Evolutionary conservation across 495 filamentous ascomycete species (phyloP).

Genomic region (Terfezia claveryi): DNA sequence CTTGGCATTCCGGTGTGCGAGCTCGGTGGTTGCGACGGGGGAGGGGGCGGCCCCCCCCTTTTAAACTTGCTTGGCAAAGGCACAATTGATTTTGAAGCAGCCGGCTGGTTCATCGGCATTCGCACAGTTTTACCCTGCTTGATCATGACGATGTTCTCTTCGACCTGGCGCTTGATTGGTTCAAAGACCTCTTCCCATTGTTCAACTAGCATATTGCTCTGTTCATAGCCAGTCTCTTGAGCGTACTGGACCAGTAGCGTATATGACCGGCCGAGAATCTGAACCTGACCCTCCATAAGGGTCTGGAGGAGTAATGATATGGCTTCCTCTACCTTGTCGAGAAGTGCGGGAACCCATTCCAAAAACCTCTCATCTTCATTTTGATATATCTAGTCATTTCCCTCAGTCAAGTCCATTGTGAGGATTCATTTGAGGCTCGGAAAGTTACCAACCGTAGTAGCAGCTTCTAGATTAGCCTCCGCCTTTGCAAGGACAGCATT

Average conservation of each 20-base stretch:
- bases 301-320: constrained; percentile 53
- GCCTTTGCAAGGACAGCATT: constrained; percentile 52
- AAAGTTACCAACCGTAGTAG: constrained; percentile 35
- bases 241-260: constrained; percentile 64
- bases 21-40: constrained; percentile 1
- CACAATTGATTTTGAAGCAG: not conserved
- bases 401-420: no score
- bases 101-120: constrained; percentile 29
- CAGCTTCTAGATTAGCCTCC: constrained; percentile 48
- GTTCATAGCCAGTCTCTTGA: constrained; percentile 43
- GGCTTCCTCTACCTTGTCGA: constrained; percentile 52
- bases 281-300: constrained; percentile 65
- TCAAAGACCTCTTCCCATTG: constrained; percentile 46
- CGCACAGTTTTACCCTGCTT: constrained; percentile 55
- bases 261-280: constrained; percentile 64
- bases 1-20: no score
- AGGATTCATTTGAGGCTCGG: not conserved
- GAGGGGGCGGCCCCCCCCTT: constrained; percentile 1
- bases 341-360: constrained; percentile 50
- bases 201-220: constrained; percentile 47
- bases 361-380: constrained; percentile 64
- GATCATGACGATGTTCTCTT: constrained; percentile 43
- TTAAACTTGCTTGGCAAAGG: not conserved
- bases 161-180: constrained; percentile 44
- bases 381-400: constrained; percentile 42